Conservation (phyloP, 441 rosid species). For the Manihot esculenta region DNA sequence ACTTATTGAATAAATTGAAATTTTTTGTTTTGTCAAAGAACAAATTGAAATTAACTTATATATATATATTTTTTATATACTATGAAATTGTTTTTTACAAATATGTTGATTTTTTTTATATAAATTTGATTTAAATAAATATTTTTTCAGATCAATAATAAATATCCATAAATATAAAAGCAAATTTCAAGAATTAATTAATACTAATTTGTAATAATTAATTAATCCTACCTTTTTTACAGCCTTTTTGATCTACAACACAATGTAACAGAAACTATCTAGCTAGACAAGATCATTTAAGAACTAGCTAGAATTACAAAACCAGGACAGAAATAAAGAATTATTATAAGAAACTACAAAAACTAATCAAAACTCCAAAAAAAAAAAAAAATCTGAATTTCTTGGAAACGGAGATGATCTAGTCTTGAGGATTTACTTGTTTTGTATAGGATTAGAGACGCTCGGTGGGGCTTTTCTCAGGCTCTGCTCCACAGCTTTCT, state of each 20-base stretch:
- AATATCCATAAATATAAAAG: background rate
- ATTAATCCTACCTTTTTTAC: background rate
- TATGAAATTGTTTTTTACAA: too few relatives aligned
- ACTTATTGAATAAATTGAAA: too few relatives aligned
- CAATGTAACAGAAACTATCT: too few relatives aligned
- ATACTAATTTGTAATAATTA: background rate
- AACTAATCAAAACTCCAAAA: too few relatives aligned
- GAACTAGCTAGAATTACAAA: background rate
- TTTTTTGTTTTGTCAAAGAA: too few relatives aligned
- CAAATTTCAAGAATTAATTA: background rate
- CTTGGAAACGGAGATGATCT: background rate
- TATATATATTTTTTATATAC: too few relatives aligned
- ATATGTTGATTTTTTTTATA: too few relatives aligned
- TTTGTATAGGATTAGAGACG: constrained; percentile 53
- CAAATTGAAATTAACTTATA: too few relatives aligned
- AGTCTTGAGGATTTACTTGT: constrained; percentile 24
- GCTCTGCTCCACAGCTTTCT: constrained; percentile 49
- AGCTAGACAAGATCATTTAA: too few relatives aligned
- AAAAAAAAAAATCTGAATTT: background rate
- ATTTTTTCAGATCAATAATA: too few relatives aligned
- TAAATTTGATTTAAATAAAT: too few relatives aligned
- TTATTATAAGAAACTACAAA: background rate
- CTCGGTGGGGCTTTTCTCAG: constrained; percentile 54
- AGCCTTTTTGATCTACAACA: too few relatives aligned
- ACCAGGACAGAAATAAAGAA: background rate